Evolutionary conservation across 768 basidiomycete species (phyloP).

Genomic region (Astraeus odoratus): DNA sequence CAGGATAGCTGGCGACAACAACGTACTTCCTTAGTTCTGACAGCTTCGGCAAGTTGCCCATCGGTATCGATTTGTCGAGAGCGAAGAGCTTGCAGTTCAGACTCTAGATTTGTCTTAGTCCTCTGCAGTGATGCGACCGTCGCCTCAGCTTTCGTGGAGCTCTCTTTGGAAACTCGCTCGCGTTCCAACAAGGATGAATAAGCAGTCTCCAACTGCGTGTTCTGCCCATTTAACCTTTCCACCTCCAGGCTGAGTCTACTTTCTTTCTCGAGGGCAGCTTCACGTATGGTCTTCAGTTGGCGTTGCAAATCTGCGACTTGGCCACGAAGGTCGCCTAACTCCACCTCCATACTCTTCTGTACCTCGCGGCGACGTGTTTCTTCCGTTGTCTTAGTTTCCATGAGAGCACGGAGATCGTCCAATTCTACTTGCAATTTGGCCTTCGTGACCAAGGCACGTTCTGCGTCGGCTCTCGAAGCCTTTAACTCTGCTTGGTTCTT

Average conservation of each 20-base stretch:
- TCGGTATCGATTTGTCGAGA: slow-evolving; percentile 65
- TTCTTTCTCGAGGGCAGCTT: slow-evolving; percentile 54
- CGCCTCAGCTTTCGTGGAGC: slow-evolving; percentile 42
- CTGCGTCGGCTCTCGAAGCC: slow-evolving; percentile 47
- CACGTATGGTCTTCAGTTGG: slow-evolving; percentile 61
- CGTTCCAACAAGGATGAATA: slow-evolving; percentile 61
- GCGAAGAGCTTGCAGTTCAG: slow-evolving; percentile 65
- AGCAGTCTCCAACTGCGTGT: slow-evolving; percentile 49
- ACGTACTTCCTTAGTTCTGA: slow-evolving; percentile 69
- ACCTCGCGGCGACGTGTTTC: slow-evolving; percentile 79
- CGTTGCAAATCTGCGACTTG: slow-evolving; percentile 57
- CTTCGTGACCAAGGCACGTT: slow-evolving; percentile 40
- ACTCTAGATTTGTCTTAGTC: slow-evolving; percentile 57
- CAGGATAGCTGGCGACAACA: background rate
- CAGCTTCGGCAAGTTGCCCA: slow-evolving; percentile 50
- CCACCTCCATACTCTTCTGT: slow-evolving; percentile 81
- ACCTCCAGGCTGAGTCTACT: slow-evolving; percentile 72
- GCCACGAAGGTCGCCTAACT: slow-evolving; percentile 64
- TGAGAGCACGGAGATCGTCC: slow-evolving; percentile 75
- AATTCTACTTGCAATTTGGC: slow-evolving; percentile 73
- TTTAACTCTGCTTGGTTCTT: slow-evolving; percentile 56
- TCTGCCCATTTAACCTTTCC: slow-evolving; percentile 55
- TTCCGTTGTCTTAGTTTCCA: slow-evolving; percentile 82
- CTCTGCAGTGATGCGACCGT: slow-evolving; percentile 58
- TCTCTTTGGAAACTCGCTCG: slow-evolving; percentile 45